Evolutionary conservation across 2,329 filamentous ascomycete genomes (phyloP).

Genomic region (Tolypocladium guangdongense): DNA sequence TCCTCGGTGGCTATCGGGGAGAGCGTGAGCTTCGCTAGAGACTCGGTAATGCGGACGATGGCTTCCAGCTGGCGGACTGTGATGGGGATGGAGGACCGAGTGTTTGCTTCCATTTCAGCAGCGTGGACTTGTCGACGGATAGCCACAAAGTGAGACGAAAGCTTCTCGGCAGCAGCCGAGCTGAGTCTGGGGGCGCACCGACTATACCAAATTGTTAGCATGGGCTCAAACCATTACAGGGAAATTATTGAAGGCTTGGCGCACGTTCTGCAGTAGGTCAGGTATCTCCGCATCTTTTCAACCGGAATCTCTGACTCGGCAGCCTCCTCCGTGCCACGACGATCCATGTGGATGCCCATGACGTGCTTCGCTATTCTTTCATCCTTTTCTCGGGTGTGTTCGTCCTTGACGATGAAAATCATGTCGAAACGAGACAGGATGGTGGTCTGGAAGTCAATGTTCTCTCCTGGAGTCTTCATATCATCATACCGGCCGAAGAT

Average conservation of each 20-base stretch:
- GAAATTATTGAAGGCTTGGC: constrained; percentile 19
- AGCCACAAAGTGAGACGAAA: constrained; percentile 93
- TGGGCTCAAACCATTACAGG: not conserved
- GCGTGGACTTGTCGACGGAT: constrained; percentile 91
- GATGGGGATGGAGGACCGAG: constrained; percentile 89
- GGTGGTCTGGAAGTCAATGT: constrained; percentile 98
- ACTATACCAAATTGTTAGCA: constrained; percentile 32
- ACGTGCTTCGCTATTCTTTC: constrained; percentile 94
- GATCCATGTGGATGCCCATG: constrained; percentile 94
- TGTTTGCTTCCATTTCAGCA: constrained; percentile 79
- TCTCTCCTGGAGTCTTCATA: constrained; percentile 93
- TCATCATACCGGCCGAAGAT: constrained; percentile 98
- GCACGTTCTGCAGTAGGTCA: constrained; percentile 92
- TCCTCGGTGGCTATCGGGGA: constrained; percentile 77
- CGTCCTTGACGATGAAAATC: constrained; percentile 98
- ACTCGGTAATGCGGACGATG: constrained; percentile 93
- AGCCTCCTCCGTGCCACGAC: constrained; percentile 69
- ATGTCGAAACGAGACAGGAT: constrained; percentile 98
- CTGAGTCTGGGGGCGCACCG: constrained; percentile 88
- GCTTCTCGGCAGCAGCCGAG: constrained; percentile 83
- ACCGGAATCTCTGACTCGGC: constrained; percentile 81
- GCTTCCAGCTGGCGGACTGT: constrained; percentile 95
- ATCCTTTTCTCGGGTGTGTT: constrained; percentile 81
- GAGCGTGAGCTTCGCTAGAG: constrained; percentile 81
- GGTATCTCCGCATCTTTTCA: constrained; percentile 94